Conservation (phyloP, 768 basidiomycete species). For the Suillus americanus region DNA sequence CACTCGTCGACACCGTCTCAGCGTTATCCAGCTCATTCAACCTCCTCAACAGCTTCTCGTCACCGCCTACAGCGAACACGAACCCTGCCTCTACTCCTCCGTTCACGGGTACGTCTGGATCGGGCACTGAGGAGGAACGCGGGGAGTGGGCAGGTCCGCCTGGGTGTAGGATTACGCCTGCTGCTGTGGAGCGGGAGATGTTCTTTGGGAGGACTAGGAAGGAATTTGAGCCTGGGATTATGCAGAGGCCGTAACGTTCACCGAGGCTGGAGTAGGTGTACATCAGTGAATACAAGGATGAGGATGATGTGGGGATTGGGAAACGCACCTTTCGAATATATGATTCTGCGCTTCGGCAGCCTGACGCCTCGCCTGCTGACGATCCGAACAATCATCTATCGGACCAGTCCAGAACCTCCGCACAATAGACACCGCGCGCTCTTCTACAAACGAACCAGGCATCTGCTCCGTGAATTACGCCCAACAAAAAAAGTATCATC, state of each 20-base stretch:
- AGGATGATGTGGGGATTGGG: neutral
- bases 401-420: slow-evolving; percentile 81
- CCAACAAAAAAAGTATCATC: neutral
- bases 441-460: slow-evolving; percentile 81
- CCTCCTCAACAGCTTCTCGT: slow-evolving; percentile 76
- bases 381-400: slow-evolving; percentile 49
- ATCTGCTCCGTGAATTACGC: slow-evolving; percentile 86
- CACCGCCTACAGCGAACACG: slow-evolving; percentile 65
- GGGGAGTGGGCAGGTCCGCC: slow-evolving; percentile 47
- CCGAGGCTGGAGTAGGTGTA: slow-evolving; percentile 52
- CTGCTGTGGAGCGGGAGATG: slow-evolving; percentile 80
- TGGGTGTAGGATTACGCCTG: slow-evolving; percentile 75
- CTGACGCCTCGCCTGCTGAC: slow-evolving; percentile 82
- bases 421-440: slow-evolving; percentile 77
- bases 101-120: slow-evolving; percentile 35
- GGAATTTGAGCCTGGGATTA: slow-evolving; percentile 75
- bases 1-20: slow-evolving; percentile 71
- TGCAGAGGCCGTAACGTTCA: slow-evolving; percentile 79
- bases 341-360: slow-evolving; percentile 93
- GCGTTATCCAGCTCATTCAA: slow-evolving; percentile 72
- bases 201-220: slow-evolving; percentile 86
- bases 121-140: slow-evolving; percentile 12
- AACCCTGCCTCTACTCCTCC: slow-evolving; percentile 50
- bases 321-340: slow-evolving; percentile 71
- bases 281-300: neutral